These are phyloP conservation scores for Nidularia sp. DNA, from an alignment of 768 basidiomycete species.

Conservation along the genomic window DNA sequence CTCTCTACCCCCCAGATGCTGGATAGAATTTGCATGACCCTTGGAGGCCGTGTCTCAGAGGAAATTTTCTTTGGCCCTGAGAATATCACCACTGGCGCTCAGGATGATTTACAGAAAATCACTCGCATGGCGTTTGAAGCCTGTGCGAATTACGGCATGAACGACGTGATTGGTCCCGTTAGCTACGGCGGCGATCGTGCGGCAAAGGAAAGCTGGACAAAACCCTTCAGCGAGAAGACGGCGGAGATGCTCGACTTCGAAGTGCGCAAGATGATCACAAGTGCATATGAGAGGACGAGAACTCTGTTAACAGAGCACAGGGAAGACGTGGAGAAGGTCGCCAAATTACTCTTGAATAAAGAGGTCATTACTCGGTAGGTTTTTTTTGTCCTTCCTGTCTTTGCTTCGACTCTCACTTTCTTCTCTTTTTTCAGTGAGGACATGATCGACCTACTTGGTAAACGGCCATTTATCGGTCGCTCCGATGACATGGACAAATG, in stretches of 20 bases:
- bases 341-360: slow-evolving; percentile 84
- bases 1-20: slow-evolving; percentile 92
- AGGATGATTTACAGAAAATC: slow-evolving; percentile 97
- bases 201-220: slow-evolving; percentile 85
- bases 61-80: slow-evolving; percentile 94
- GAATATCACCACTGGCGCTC: slow-evolving; percentile 96
- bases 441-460: slow-evolving; percentile 80
- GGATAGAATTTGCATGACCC: slow-evolving; percentile 97
- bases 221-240: slow-evolving; percentile 98
- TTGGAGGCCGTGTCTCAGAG: slow-evolving; percentile 96
- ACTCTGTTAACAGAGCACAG: slow-evolving; percentile 77
- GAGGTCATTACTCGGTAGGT: slow-evolving; percentile 90
- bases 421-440: slow-evolving; percentile 62
- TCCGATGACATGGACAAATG: slow-evolving; percentile 96
- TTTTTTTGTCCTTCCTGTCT: slow-evolving; percentile 1
- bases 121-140: slow-evolving; percentile 97
- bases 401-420: background rate
- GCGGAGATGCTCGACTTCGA: slow-evolving; percentile 88
- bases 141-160: slow-evolving; percentile 97
- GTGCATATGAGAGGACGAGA: slow-evolving; percentile 81
- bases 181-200: slow-evolving; percentile 91
- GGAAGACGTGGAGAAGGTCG: slow-evolving; percentile 91
- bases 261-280: slow-evolving; percentile 95
- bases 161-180: slow-evolving; percentile 88
- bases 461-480: slow-evolving; percentile 73